A percentile compares a stretch with the other conserved stretches of the same genome.
Evolutionary conservation across 306 rosid genomes (phyloP).

Genomic region (Hippophae tibetana): DNA sequence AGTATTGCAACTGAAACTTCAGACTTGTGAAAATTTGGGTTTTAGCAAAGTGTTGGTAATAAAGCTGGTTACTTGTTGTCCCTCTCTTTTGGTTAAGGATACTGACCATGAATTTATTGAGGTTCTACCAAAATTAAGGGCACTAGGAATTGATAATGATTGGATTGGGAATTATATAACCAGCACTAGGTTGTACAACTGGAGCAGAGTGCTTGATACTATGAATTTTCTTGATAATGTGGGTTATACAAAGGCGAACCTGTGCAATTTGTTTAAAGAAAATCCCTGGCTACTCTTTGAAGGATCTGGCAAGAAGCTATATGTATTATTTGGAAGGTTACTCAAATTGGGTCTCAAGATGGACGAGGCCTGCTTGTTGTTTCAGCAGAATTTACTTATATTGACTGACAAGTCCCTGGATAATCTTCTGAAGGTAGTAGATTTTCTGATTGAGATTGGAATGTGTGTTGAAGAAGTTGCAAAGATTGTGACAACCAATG

Average conservation of each 20-base stretch:
- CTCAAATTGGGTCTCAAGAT: conserved; percentile 43
- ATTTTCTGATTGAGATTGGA: conserved; percentile 43
- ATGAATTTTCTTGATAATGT: conserved; percentile 39
- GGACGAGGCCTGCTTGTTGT: conserved; percentile 32
- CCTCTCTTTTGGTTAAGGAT: conserved; percentile 50
- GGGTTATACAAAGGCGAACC: conserved; percentile 42
- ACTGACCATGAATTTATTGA: conserved; percentile 27
- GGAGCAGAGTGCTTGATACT: conserved; percentile 54
- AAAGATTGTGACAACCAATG: conserved; percentile 29
- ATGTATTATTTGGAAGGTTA: conserved; percentile 35
- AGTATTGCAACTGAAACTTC: conserved; percentile 37
- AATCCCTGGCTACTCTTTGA: conserved; percentile 49
- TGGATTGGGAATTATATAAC: conserved; percentile 54
- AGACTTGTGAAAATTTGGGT: conserved; percentile 54
- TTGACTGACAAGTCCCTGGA: conserved; percentile 29
- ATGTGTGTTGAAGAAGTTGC: conserved; percentile 49
- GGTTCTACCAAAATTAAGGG: conserved; percentile 43
- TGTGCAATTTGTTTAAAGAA: conserved; percentile 38
- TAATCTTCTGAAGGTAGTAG: conserved; percentile 39
- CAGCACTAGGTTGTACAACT: conserved; percentile 30
- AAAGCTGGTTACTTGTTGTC: conserved; percentile 58
- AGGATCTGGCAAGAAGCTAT: conserved; percentile 50
- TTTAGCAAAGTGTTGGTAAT: conserved; percentile 40
- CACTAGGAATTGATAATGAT: conserved; percentile 40
- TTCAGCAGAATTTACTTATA: conserved; percentile 38